Percentiles rank a stretch among this genome's conserved stretches.
Conservation (phyloP, 768 basidiomycete species). For the Roridomyces roridus region DNA sequence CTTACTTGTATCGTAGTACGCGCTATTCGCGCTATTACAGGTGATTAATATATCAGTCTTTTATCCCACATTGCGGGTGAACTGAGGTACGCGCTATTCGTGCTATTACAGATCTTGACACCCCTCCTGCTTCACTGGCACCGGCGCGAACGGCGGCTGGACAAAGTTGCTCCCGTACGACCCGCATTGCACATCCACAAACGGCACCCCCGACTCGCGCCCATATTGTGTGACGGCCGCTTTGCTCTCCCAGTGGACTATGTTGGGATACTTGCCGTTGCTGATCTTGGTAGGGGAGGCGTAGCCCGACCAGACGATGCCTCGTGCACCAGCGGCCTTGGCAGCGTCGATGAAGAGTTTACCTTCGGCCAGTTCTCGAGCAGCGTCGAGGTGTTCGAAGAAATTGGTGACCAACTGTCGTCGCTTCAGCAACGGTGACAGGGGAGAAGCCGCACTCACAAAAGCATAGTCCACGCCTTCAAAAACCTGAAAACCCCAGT, state of each 20-base stretch:
- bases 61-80: too few relatives aligned
- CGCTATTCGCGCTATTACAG: too few relatives aligned
- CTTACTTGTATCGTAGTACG: too few relatives aligned
- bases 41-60: too few relatives aligned
- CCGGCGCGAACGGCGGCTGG: neutral
- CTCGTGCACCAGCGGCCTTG: neutral
- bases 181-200: conserved; percentile 16
- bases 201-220: conserved; percentile 10
- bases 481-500: conserved; percentile 4
- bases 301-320: conserved; percentile 17
- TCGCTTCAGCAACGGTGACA: too few relatives aligned
- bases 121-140: too few relatives aligned
- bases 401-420: conserved; percentile 16
- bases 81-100: too few relatives aligned
- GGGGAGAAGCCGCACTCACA: too few relatives aligned
- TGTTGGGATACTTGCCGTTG: conserved; percentile 3
- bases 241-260: conserved; percentile 8
- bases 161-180: neutral
- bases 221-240: conserved; percentile 4
- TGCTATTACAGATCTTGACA: too few relatives aligned
- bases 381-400: conserved; percentile 1
- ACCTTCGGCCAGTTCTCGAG: conserved; percentile 5
- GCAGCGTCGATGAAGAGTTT: conserved; percentile 16
- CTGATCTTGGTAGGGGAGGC: neutral
- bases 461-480: conserved; percentile 5